phyloP scores from a whole-genome alignment of 345 rosid species.

The Lumnitzera littorea region DNA sequence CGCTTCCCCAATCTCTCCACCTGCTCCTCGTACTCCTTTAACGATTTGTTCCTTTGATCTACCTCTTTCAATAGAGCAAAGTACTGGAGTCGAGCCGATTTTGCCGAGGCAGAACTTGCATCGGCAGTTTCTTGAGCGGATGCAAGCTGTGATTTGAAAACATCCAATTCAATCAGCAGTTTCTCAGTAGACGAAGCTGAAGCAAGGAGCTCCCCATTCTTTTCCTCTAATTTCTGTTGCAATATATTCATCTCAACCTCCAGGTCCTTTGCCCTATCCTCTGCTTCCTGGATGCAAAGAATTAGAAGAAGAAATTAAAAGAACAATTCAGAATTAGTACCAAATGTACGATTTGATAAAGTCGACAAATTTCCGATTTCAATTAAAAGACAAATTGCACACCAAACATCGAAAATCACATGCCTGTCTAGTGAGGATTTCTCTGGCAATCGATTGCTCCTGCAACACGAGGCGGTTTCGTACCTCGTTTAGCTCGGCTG shows the following conservation, averaged over 20 bases:
- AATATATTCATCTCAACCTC: slow-evolving; percentile 47
- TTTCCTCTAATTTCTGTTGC: slow-evolving; percentile 49
- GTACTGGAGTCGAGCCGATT: too few species aligned
- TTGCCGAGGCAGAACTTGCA: too few species aligned
- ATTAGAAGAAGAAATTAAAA: not conserved
- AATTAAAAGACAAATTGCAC: not conserved
- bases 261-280: slow-evolving; percentile 59
- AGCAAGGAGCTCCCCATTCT: slow-evolving; percentile 48
- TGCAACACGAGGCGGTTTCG: slow-evolving; percentile 65
- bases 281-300: slow-evolving; percentile 55
- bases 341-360: too few species aligned
- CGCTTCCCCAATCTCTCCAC: slow-evolving; percentile 39
- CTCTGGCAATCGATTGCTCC: slow-evolving; percentile 61
- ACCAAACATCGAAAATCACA: slow-evolving; percentile 12
- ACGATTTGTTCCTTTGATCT: too few species aligned
- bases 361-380: not conserved
- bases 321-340: not conserved
- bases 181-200: slow-evolving; percentile 64
- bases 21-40: too few species aligned
- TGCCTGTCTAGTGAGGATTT: slow-evolving; percentile 69
- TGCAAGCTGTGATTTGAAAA: slow-evolving; percentile 53
- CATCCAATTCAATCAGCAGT: slow-evolving; percentile 40
- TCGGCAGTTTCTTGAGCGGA: slow-evolving; percentile 40
- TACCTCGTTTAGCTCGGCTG: slow-evolving; percentile 73
- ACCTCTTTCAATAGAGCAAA: too few species aligned